phyloP scores from a whole-genome alignment of 192 early-diverging fungal genomes.

The Oehlia diaphana region DNA sequence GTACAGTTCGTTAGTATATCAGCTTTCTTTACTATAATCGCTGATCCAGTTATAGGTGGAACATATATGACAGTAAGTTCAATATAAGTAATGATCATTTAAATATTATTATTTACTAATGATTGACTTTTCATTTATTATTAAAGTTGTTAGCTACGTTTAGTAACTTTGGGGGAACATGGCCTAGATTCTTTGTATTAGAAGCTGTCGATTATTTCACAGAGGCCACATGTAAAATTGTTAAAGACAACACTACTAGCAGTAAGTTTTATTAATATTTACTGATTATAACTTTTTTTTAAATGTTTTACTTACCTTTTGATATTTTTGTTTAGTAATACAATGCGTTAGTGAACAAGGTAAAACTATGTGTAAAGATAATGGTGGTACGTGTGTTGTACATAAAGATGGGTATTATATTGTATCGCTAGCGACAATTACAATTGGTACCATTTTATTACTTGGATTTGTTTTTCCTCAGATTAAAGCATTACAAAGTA shows the following conservation, averaged over 20 bases:
- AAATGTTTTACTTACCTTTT: background rate
- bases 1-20: slow-evolving; percentile 97
- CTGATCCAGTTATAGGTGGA: slow-evolving; percentile 92
- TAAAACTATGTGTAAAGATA: slow-evolving; percentile 57
- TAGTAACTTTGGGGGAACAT: slow-evolving; percentile 96
- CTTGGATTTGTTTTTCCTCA: slow-evolving; percentile 62
- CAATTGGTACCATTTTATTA: slow-evolving; percentile 64
- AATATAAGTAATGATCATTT: background rate
- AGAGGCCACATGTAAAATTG: slow-evolving; percentile 67
- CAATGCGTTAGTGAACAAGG: slow-evolving; percentile 66
- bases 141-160: slow-evolving; percentile 81
- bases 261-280: slow-evolving; percentile 6
- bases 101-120: background rate
- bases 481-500: slow-evolving; percentile 40
- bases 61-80: slow-evolving; percentile 77
- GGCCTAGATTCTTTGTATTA: slow-evolving; percentile 93
- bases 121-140: background rate
- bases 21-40: slow-evolving; percentile 92
- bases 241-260: slow-evolving; percentile 30
- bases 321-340: slow-evolving; percentile 36
- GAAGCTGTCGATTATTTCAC: slow-evolving; percentile 90
- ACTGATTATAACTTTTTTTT: background rate
- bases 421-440: slow-evolving; percentile 70
- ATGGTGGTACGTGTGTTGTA: slow-evolving; percentile 69
- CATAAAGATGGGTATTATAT: slow-evolving; percentile 86